A percentile compares a stretch with the other conserved stretches of the same genome.
Evolutionary conservation across 2,329 filamentous ascomycete genomes (phyloP).

Genomic region (Ascochyta clinopodiicola): DNA sequence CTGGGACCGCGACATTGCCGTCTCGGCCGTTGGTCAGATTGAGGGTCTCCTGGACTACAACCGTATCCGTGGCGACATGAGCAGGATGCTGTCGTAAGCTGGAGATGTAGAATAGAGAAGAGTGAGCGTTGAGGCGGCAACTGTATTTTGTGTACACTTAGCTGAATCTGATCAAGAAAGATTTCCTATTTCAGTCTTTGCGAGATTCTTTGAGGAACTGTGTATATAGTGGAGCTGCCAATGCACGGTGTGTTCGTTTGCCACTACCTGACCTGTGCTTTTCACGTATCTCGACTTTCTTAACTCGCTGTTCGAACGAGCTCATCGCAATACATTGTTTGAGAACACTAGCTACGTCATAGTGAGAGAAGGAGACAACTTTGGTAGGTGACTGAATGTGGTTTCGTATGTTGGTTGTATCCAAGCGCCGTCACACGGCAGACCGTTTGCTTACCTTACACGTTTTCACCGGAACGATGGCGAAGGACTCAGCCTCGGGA

Average conservation of each 20-base stretch:
- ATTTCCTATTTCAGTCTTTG: constrained; percentile 30
- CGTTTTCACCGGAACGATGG: constrained; percentile 13
- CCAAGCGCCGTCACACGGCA: constrained; percentile 1
- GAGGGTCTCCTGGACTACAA: constrained; percentile 83
- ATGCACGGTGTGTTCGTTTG: background rate
- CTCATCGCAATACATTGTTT: too few relatives aligned
- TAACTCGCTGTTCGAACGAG: too few relatives aligned
- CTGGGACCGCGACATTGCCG: constrained; percentile 96
- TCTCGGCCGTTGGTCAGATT: constrained; percentile 91
- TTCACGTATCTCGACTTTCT: too few relatives aligned
- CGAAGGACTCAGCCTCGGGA: constrained; percentile 14
- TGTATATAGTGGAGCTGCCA: constrained; percentile 12
- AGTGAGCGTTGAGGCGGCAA: constrained; percentile 27
- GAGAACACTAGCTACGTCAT: background rate
- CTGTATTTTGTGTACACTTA: constrained; percentile 48
- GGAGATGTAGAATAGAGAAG: constrained; percentile 6
- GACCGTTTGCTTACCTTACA: background rate
- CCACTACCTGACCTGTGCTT: background rate
- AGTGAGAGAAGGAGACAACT: background rate
- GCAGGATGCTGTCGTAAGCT: constrained; percentile 66
- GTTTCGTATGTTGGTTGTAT: background rate
- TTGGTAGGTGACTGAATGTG: background rate
- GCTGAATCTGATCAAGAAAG: constrained; percentile 40
- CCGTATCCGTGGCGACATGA: constrained; percentile 83
- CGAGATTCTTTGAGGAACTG: constrained; percentile 6